Base-by-base conservation (phyloP, 2,329 filamentous ascomycete genomes). In the Fonsecaea monophora region DNA sequence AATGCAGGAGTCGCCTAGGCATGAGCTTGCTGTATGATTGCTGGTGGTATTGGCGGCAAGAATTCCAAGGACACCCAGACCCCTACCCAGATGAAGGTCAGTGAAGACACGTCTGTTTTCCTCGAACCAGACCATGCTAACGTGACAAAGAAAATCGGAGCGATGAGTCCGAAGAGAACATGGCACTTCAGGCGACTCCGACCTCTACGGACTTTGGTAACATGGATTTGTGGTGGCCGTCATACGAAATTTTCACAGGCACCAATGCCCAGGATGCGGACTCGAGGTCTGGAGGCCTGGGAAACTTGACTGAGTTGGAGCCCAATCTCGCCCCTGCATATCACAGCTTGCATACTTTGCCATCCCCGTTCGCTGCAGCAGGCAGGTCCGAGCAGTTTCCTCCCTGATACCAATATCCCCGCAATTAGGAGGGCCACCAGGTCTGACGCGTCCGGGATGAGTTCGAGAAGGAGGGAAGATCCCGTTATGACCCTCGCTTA, bases 21-120 rank as follows among this genome's bases (percentile, higher is more conserved):
- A 66, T 66, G 64, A 63, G 53, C 34, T n/a, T 64, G 21, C 21
- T 63, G 15, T 66, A 32, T n/a, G 64, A 66, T 45, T 66, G 60
- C 34, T 37, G 40, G 30, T 66, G 64, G 64, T 62, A 35, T 35
- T 66, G 59, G 64, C 48, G 59, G 18, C 55, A 57, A 45, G 62
- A 65, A 32, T 65, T 65, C 30, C 53, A 18, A 32, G 62, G 62
- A 3, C 54, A 58, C 2, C 54, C 54, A 42, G 55, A 65, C 40
- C 62, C 62, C n/a, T 65, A 40, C 37, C 13, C 37, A 4, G 37
- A 40, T 4, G 37, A 40, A 40, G 37, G 37, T 53, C 48, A 38
- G 18, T 9, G 32, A 10, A 38, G 25, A 32, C 6, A 13, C 25
- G 25, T 10, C 10, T 8, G 32, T 15, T 18, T 15, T 42, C 34